Base-by-base conservation (phyloP, 208 protist genomes). In the Wallacemonas sp. region DNA sequence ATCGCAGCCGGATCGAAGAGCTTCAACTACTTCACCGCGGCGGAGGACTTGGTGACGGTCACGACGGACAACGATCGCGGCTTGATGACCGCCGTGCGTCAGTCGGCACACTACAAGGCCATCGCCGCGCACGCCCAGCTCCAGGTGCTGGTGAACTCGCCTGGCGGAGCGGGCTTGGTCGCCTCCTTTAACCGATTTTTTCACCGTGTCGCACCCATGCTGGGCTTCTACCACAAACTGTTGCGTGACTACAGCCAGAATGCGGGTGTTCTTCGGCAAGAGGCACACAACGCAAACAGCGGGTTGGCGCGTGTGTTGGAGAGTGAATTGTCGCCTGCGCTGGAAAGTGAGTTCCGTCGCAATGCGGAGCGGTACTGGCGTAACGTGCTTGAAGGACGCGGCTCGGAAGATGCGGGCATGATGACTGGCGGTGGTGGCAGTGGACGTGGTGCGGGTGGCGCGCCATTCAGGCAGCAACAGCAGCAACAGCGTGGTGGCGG, bases 311-410 rank as follows among this genome's bases (percentile, higher is more conserved):
- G 79, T 3, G 65, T 79, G 14, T 59, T 92, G 28, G 80, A 93
- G 8, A 76, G 33, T 34, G 90, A 95, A 64, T 72, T 72, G 36
- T 80, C 77, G 28, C 65, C 77, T 11, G 70, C 70, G n/a, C 82
- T 93, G 26, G 90, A 95, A 68, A 62, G 66, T 59, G 86, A 95
- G 38, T 95, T 95, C 69, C 79, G 86, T 31, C 79, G 84, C 31
- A 95, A 95, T 66, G 82, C 86, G 54, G 86, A 95, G 64, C 81
- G 90, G 42, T 93, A 95, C 77, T 95, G 90, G 87, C 81, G 85
- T 28, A 84, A 82, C 45, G 76, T 95, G 26, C 58, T 95, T 21
- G 86, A 95, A 9, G 86, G 84, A 2, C 84, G 84, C 45, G 73
- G 66, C 47, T 33, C 54, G 1, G 83, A 93, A 47, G 84, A 93